phyloP scores from a whole-genome alignment of 306 rosid species.

The Ammopiptanthus mongolicus region DNA sequence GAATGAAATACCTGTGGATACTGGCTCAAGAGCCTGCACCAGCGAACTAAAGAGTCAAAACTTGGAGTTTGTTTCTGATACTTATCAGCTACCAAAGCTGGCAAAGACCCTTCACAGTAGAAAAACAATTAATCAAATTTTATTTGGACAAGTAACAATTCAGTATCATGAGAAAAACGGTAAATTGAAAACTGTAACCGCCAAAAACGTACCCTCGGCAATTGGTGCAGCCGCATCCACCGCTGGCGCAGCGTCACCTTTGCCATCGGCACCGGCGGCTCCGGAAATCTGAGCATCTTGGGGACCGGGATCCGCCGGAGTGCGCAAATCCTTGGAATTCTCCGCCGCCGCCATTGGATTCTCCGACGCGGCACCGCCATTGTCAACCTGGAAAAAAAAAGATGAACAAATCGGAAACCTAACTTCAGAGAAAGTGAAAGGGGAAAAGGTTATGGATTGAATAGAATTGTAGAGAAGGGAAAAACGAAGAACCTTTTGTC shows the following conservation, averaged over 20 bases:
- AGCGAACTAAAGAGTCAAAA: constrained; percentile 54
- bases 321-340: constrained; percentile 67
- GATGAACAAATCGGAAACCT: constrained; percentile 16
- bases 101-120: constrained; percentile 64
- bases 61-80: constrained; percentile 51
- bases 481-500: constrained; percentile 58
- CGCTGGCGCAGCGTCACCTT: constrained; percentile 52
- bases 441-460: not conserved
- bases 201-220: constrained; percentile 61
- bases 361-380: constrained; percentile 66
- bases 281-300: constrained; percentile 53
- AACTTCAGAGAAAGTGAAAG: not conserved
- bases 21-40: constrained; percentile 84
- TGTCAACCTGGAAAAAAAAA: constrained; percentile 49
- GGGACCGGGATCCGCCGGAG: constrained; percentile 59
- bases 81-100: constrained; percentile 50
- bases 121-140: not conserved
- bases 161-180: not conserved
- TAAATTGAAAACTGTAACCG: not conserved
- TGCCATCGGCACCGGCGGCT: constrained; percentile 38
- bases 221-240: constrained; percentile 50
- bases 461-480: not conserved
- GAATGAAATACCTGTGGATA: constrained; percentile 55
- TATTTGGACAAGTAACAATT: not conserved
- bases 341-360: constrained; percentile 56